These are phyloP conservation scores for Metschnikowia kunwiensis DNA, from an alignment of 805 yeast species.

Conservation along the genomic window DNA sequence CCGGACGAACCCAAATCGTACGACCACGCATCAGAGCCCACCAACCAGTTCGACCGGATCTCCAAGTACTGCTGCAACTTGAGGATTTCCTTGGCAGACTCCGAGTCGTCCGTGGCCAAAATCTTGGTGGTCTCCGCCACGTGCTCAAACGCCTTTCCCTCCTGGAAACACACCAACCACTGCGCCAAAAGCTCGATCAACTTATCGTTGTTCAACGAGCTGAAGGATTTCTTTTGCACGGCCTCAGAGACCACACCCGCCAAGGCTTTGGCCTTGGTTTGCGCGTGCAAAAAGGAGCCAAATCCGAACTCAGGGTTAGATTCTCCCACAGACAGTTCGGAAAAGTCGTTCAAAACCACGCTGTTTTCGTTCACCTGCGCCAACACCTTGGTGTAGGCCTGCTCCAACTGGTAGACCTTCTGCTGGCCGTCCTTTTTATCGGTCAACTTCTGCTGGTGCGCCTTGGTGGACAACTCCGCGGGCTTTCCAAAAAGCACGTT, in stretches of 20 bases:
- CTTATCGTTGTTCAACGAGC: conserved; percentile 42
- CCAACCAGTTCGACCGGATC: conserved; percentile 66
- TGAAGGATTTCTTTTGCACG: conserved; percentile 43
- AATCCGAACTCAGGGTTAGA: conserved; percentile 83
- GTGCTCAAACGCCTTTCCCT: conserved; percentile 29
- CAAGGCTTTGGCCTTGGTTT: conserved; percentile 49
- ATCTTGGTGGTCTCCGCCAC: conserved; percentile 35
- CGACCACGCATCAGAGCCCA: conserved; percentile 95
- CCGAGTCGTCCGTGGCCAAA: conserved; percentile 40
- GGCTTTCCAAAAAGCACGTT: conserved; percentile 57
- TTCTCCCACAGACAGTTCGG: conserved; percentile 44
- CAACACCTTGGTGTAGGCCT: conserved; percentile 73
- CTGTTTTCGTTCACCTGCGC: conserved; percentile 60
- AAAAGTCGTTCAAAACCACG: conserved; percentile 58
- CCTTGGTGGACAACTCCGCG: conserved; percentile 28
- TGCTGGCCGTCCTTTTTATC: conserved; percentile 37
- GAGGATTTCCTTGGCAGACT: conserved; percentile 45
- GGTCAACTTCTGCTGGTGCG: conserved; percentile 21
- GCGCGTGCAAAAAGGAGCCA: conserved; percentile 64
- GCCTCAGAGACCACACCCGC: conserved; percentile 44
- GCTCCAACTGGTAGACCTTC: conserved; percentile 57
- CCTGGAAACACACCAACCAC: conserved; percentile 61
- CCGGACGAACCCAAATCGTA: conserved; percentile 91
- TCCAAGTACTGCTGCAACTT: conserved; percentile 44
- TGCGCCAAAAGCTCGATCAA: conserved; percentile 58